Conservation (phyloP, 768 basidiomycete genomes). For the Phlebiopsis flavidoalba region DNA sequence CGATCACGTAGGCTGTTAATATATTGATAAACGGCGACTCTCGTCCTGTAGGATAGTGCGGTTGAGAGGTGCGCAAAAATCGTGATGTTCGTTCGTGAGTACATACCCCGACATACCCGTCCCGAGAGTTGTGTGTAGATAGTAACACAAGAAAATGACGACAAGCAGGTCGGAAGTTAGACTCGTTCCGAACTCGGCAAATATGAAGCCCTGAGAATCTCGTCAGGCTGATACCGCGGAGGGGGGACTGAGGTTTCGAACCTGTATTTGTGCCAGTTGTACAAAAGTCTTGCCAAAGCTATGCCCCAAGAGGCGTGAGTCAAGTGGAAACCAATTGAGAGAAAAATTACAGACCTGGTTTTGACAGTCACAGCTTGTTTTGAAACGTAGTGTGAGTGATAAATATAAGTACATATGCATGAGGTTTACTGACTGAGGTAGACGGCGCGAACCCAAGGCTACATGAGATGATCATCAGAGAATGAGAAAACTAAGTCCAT, state of each 20-base stretch:
- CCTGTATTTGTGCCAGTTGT: constrained; percentile 34
- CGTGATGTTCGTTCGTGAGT: not conserved
- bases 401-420: not conserved
- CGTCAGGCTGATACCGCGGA: not conserved
- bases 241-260: constrained; percentile 15
- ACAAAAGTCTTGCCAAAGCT: constrained; percentile 24
- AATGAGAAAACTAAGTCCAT: not conserved
- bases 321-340: not conserved
- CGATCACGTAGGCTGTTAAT: constrained; percentile 7
- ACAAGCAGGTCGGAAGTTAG: constrained; percentile 47
- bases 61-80: no score
- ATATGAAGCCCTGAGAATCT: constrained; percentile 39
- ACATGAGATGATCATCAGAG: not conserved
- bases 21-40: constrained; percentile 9
- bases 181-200: constrained; percentile 44
- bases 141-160: constrained; percentile 42
- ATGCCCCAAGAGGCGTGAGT: not conserved
- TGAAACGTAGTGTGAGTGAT: not conserved
- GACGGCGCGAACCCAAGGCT: not conserved
- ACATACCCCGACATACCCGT: constrained; percentile 46
- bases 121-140: constrained; percentile 40
- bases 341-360: not conserved
- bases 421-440: not conserved
- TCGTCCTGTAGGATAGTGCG: not conserved
- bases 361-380: not conserved